Conservation (phyloP, 1,284 basidiomycete species). For the Ganoderma leucocontextum region DNA sequence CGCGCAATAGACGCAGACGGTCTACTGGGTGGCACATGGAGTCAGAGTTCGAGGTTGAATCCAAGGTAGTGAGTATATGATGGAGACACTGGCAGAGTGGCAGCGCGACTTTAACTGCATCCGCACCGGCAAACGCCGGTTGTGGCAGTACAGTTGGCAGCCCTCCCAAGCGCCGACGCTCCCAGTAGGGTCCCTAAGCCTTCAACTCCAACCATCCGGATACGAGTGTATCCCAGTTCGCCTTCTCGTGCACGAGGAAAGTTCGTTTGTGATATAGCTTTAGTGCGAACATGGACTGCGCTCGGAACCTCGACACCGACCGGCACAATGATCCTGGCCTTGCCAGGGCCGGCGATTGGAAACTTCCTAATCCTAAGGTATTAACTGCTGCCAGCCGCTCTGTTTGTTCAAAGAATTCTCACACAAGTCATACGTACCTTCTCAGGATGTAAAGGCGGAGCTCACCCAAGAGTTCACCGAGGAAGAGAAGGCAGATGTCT, state of each 20-base stretch:
- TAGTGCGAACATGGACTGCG: not conserved
- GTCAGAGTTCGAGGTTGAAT: too few species aligned
- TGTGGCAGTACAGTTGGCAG: too few species aligned
- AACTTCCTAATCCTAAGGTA: not conserved
- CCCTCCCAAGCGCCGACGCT: too few species aligned
- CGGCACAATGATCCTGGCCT: not conserved
- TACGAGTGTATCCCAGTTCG: too few species aligned
- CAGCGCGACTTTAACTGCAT: too few species aligned
- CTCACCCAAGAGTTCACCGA: constrained; percentile 2
- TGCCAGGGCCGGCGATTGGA: not conserved
- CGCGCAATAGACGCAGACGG: not conserved
- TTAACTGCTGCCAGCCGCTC: not conserved
- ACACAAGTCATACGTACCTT: not conserved
- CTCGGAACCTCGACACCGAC: too few species aligned
- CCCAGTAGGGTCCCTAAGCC: too few species aligned
- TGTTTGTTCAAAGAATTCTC: too few species aligned
- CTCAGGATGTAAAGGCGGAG: not conserved
- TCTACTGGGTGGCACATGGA: not conserved
- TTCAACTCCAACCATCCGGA: too few species aligned
- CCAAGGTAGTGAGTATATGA: not conserved
- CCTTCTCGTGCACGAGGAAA: too few species aligned
- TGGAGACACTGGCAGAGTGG: too few species aligned
- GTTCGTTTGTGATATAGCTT: too few species aligned
- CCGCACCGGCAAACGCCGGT: not conserved
- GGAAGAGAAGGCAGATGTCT: not conserved